Evolutionary conservation across 257 asterid genomes (phyloP).

Genomic region (Marsdenia floribunda): DNA sequence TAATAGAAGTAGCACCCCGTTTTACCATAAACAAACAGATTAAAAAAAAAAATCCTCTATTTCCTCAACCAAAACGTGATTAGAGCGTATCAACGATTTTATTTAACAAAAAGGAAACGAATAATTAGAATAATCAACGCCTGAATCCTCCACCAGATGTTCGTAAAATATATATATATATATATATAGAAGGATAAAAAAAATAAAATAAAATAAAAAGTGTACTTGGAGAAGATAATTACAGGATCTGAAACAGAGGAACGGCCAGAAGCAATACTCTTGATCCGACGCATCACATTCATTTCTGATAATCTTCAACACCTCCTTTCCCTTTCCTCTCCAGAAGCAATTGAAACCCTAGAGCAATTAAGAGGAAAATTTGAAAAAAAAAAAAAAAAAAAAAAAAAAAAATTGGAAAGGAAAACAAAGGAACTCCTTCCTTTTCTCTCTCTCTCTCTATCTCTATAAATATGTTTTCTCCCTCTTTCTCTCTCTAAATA

Average conservation of each 20-base stretch:
- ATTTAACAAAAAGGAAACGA: too few species aligned
- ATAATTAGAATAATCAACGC: neutral
- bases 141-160: neutral
- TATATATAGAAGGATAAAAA: neutral
- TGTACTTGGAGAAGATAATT: conserved; percentile 20
- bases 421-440: neutral
- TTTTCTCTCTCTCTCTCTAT: neutral
- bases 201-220: too few species aligned
- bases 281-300: conserved; percentile 95
- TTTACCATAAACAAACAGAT: neutral
- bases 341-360: conserved; percentile 1
- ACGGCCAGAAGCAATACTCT: conserved; percentile 97
- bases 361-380: conserved; percentile 11
- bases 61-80: too few species aligned
- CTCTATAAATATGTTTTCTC: neutral
- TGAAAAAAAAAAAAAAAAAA: neutral
- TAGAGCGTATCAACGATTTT: too few species aligned
- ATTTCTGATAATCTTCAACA: conserved; percentile 25
- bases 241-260: conserved; percentile 95
- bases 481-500: conserved; percentile 3
- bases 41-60: too few species aligned
- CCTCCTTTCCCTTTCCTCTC: neutral
- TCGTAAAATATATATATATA: neutral
- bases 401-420: neutral
- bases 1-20: neutral